Evolutionary conservation across 2,329 filamentous ascomycete genomes (phyloP), one percentile per base, ranked within the genome.

Genomic region (Leptosphaerulina australis): DNA sequence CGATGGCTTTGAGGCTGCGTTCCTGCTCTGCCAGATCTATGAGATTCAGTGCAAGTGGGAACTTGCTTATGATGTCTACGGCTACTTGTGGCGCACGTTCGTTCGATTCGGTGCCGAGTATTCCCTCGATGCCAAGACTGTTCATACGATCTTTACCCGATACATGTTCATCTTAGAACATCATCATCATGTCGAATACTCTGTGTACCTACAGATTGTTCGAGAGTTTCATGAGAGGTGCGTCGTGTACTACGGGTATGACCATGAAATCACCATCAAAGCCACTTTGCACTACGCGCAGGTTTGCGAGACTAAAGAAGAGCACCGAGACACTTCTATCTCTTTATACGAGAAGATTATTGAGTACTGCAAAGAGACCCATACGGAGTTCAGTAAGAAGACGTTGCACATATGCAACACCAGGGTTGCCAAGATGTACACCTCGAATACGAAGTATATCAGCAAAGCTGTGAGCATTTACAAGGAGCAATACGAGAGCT

Each of bases 181-280:
- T 9, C 73, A 76, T 17, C 69, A 71, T 47, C 75, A 74, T 52
- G 75, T 72, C 3, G 74, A 78, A 41, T 74, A 77, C 52, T 69
- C 71, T 1, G 66, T 77, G 21, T 69, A 75, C 12, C 78, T 80
- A 56, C 71, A 78, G 59, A 67, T 82, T 17, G 73, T 78, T 0
- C 70, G 76, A 4, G 74, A 80, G 61, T 81, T 81, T 57, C 77
- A 77, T 48, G 75, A 78, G 50, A 74, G 75, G 0, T 77, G 77
- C 7, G 72, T 70, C 24, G 73, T 69, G 22, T 62, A 76, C 25
- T 74, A 75, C 22, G 70, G 69, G 5, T 57, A 64, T 15, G 67
- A 68, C 14, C 62, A 71, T 35, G 59, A 69, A 34, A 67, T 68
- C 44, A 75, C 73, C 1, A 67, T 74, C 26, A 71, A 70, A 43